phyloP scores from a whole-genome alignment of 805 yeast species.

The Metschnikowia reukaufii region DNA sequence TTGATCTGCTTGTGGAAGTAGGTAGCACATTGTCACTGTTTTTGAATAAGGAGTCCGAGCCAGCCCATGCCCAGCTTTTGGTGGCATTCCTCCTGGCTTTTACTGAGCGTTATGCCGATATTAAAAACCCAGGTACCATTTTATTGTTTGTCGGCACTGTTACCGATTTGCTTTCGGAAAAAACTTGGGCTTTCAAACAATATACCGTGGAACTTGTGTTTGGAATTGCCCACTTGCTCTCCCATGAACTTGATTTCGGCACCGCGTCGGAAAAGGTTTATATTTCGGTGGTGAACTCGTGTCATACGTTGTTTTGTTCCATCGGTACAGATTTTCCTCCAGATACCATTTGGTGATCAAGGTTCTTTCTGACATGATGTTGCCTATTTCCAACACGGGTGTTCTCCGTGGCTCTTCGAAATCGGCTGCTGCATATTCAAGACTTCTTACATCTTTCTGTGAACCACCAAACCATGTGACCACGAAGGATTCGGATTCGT shows the following conservation, averaged over 20 bases:
- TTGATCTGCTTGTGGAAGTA: conserved; percentile 21
- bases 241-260: conserved; percentile 2
- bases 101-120: conserved; percentile 12
- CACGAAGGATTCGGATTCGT: conserved; percentile 28
- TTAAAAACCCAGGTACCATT: conserved; percentile 10
- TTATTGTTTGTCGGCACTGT: conserved; percentile 25
- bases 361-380: conserved; percentile 51
- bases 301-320: conserved; percentile 63
- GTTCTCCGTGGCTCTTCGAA: conserved; percentile 1
- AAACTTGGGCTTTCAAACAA: conserved; percentile 62
- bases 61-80: conserved; percentile 21
- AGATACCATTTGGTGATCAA: conserved; percentile 68
- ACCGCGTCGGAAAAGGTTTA: conserved; percentile 25
- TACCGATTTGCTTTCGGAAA: conserved; percentile 45
- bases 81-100: conserved; percentile 28
- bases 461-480: conserved; percentile 55
- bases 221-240: conserved; percentile 30
- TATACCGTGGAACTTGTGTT: conserved; percentile 60
- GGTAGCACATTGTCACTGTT: conserved; percentile 19
- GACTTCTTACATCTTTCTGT: conserved; percentile 67
- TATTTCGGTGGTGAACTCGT: conserved; percentile 44
- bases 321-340: conserved; percentile 65
- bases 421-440: conserved; percentile 47
- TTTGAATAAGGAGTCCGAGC: conserved; percentile 14
- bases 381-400: conserved; percentile 31